A percentile compares a stretch with the other conserved stretches of the same genome.
Evolutionary conservation across 352 stramenopile genomes (phyloP).

Genomic region (Globisporangium rhizosaccharum): DNA sequence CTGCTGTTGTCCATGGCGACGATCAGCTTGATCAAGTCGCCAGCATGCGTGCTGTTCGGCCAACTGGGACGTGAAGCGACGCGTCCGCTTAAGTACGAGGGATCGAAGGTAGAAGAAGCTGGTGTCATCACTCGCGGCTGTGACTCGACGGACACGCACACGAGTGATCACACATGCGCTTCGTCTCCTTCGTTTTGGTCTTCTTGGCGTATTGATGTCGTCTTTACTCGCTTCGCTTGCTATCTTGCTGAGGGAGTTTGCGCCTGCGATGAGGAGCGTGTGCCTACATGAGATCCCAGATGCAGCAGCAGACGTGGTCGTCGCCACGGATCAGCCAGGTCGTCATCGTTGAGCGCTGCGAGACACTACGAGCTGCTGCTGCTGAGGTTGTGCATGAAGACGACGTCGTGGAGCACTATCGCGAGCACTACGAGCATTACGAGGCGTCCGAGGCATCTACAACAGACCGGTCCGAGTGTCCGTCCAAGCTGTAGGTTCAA

Average conservation of each 20-base stretch:
- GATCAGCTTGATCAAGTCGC: background rate
- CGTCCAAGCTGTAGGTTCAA: too few relatives aligned
- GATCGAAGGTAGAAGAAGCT: background rate
- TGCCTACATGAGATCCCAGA: background rate
- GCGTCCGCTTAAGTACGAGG: background rate
- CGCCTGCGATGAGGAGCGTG: background rate
- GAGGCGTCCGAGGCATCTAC: too few relatives aligned
- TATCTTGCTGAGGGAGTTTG: background rate
- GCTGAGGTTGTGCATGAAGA: too few relatives aligned
- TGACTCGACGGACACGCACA: background rate
- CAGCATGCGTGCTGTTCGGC: background rate
- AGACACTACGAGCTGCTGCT: too few relatives aligned
- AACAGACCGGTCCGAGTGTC: too few relatives aligned
- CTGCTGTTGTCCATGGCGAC: background rate
- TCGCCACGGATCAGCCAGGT: too few relatives aligned
- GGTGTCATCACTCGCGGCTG: constrained; percentile 3
- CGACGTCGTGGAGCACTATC: too few relatives aligned
- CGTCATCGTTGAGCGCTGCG: too few relatives aligned
- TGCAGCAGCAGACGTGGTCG: background rate
- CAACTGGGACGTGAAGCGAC: background rate
- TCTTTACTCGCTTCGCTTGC: too few relatives aligned
- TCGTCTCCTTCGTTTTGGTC: background rate
- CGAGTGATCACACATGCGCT: background rate
- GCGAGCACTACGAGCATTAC: too few relatives aligned
- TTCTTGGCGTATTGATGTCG: background rate